Conservation (phyloP, 176 grass and related monocot species). For the Pharus latifolius region DNA sequence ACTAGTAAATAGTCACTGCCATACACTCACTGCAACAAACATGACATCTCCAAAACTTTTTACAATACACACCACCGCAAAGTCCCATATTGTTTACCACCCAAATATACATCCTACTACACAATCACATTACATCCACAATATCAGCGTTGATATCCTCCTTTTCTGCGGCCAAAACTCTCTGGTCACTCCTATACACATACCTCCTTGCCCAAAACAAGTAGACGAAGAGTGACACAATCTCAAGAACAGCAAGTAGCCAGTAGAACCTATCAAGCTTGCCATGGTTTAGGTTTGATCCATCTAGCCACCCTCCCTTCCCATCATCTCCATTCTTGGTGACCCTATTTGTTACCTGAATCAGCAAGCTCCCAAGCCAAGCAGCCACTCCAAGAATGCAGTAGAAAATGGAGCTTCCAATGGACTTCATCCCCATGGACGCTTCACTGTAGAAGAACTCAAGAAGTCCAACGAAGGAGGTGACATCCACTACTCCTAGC, state of each 20-base stretch:
- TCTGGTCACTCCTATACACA: constrained; percentile 45
- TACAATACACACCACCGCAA: neutral
- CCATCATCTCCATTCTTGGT: constrained; percentile 16
- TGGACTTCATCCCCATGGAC: constrained; percentile 70
- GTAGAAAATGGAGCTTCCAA: constrained; percentile 72
- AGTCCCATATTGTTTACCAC: too few relatives aligned
- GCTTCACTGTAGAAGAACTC: constrained; percentile 90
- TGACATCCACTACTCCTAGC: constrained; percentile 72
- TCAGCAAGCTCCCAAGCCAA: constrained; percentile 53
- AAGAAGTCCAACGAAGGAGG: constrained; percentile 77
- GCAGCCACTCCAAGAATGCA: constrained; percentile 59
- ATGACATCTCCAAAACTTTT: too few relatives aligned
- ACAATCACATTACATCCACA: neutral
- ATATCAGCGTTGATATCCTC: neutral
- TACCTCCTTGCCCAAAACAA: constrained; percentile 47
- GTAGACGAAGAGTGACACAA: constrained; percentile 44
- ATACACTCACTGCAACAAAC: too few relatives aligned
- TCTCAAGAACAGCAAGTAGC: constrained; percentile 41
- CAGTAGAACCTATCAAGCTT: constrained; percentile 73
- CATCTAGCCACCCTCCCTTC: constrained; percentile 56
- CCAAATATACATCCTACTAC: too few relatives aligned
- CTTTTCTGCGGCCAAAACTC: neutral
- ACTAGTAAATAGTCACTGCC: too few relatives aligned
- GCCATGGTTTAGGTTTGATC: constrained; percentile 51
- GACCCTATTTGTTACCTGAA: constrained; percentile 47